Conservation (phyloP, 2,329 filamentous ascomycete species). For the Verticillium nonalfalfae region DNA sequence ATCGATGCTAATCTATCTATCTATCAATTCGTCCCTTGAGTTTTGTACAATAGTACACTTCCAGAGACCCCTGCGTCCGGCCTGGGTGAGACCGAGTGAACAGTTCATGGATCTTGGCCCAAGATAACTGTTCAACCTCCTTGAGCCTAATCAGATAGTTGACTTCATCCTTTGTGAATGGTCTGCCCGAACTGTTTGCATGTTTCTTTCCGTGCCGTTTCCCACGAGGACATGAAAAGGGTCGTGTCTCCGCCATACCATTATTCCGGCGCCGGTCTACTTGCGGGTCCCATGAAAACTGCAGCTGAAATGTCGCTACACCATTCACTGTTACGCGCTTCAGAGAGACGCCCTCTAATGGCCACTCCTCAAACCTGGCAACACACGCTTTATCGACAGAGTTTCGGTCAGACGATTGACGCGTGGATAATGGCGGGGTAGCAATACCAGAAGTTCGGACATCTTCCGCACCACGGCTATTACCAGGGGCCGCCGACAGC, state of each 20-base stretch:
- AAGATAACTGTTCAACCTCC: conserved; percentile 1
- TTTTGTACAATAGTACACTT: conserved; percentile 3
- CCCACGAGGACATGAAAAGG: neutral
- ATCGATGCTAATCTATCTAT: no score
- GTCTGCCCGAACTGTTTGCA: neutral
- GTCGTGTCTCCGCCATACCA: neutral
- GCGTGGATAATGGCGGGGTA: neutral
- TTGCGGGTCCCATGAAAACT: conserved; percentile 3
- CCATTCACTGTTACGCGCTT: conserved; percentile 2
- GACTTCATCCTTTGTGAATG: conserved; percentile 1
- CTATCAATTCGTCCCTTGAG: neutral
- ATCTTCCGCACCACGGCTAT: neutral
- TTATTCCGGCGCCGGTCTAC: neutral
- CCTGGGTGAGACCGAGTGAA: conserved; percentile 1
- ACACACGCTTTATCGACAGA: neutral
- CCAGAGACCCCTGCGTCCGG: conserved; percentile 1
- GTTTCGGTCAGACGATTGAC: neutral
- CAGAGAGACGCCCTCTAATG: neutral
- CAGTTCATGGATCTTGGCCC: conserved; percentile 3
- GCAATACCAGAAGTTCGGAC: neutral
- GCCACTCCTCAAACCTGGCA: conserved; percentile 2
- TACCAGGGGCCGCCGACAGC: neutral
- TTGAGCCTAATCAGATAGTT: conserved; percentile 1
- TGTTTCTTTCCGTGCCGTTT: neutral
- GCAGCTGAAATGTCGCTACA: conserved; percentile 1